Evolutionary conservation across 192 early-diverging fungal genomes (phyloP), one percentile per base, ranked within the genome.

Genomic region (Blastocladiella britannica): DNA sequence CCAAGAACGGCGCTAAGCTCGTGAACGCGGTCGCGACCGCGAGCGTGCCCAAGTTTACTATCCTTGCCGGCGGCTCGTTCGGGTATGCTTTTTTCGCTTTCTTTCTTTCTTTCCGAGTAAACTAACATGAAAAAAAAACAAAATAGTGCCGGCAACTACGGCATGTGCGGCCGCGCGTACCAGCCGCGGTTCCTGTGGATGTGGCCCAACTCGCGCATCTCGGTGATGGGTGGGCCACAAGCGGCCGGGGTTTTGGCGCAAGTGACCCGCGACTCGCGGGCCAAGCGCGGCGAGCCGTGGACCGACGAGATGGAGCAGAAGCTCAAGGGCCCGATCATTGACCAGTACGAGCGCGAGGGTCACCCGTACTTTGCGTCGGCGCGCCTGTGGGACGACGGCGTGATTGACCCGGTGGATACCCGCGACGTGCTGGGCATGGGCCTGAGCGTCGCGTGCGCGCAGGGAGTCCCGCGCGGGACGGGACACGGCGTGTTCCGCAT

Each of bases 141-240:
- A n/a, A 20, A 37, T 47, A 47, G 55, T 52, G 85, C 83, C 24
- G 86, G 92, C 65, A 96, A 96, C 75, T 93, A 96, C 63, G 93
- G 93, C 29, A 96, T 93, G 93, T 92, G 93, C 63, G 93, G 93
- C 4, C 72, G 93, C 54, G 89, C 93, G 0, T 93, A 87, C 72
- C 70, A 78, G 31, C 93, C 93, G 15, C 67, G 93, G 24, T 94
- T 97, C 78, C 71, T 97, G 60, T 97, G 88, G 89, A 86, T 86
- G 75, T 97, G 89, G 87, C 93, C 93, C 65, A 84, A 84, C 58
- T 79, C 88, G 25, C 76, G 93, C 24, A 91, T 97, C 60, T 87
- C 85, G 28, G 93, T 97, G 9, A 97, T 97, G 93, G 93, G 93
- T 59, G 93, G 93, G 53, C 91, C 94, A 67, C 89, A 97, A 70